Evolutionary conservation across 2,329 filamentous ascomycete genomes (phyloP), one percentile per base, ranked within the genome.

Genomic region (Epichloe aotearoae): DNA sequence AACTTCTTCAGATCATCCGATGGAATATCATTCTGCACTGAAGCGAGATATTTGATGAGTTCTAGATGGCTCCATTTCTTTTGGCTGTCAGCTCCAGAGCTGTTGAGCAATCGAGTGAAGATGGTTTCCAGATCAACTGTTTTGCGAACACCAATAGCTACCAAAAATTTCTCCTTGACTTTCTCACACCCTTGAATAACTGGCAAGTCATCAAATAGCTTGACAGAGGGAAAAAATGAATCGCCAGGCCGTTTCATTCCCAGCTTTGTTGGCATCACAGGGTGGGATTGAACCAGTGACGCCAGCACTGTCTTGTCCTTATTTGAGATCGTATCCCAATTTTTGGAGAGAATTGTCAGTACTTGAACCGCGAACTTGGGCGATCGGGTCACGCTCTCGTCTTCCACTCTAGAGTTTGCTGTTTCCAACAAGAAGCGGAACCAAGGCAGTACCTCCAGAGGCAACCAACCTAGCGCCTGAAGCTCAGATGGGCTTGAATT

Each of bases 71-170:
- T 96, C 87, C 88, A 95, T 64, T 83, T 82, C 53, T 75, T 76
- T 26, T 76, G 75, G n/a, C 73, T 71, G 10, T 65, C 66, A 14
- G 75, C 70, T 0, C 71, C 61, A 0, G 80, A 73, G 15, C 77
- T 75, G 48, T 77, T 82, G 57, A 96, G 76, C 42, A 98, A 75
- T 43, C 91, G 79, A 23, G 86, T 85, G 60, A 98, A 97, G 33
- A 98, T 94, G 33, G 94, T 91, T 34, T 88, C 88, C 2, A 98
- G 72, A 58, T 98, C 93, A 19, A 98, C 83, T 0, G 93, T 98
- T 70, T 97, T 97, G 53, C 93, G 52, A 26, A 98, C 90, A 3
- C 93, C 91, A 34, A 98, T 73, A 2, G 86, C 79, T 3, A 77
- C 70, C 42, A 98, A 68, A 54, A 98, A 87, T 64, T 94, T 96